Percentiles rank a stretch among this genome's conserved stretches.
These are phyloP conservation scores for Mycena capillaripes DNA, from an alignment of 768 basidiomycete species.

Conservation along the genomic window DNA sequence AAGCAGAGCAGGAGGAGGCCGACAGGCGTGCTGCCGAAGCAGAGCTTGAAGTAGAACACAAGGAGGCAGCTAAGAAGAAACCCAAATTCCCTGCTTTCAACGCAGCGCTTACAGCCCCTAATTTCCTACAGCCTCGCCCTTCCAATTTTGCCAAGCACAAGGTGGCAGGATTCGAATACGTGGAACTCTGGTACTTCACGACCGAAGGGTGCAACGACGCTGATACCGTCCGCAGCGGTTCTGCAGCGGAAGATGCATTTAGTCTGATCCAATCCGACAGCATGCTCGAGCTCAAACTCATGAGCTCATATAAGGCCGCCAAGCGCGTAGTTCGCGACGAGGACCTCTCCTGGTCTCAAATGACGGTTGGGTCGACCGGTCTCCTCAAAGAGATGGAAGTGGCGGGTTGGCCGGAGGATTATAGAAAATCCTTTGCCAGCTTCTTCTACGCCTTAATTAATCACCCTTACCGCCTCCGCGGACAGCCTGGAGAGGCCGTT, in stretches of 20 bases:
- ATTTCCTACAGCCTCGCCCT: background rate
- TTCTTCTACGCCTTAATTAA: background rate
- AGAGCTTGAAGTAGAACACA: background rate
- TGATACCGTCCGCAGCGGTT: background rate
- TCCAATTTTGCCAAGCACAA: slow-evolving; percentile 1
- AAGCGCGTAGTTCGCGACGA: slow-evolving; percentile 2
- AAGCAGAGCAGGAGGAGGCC: no score
- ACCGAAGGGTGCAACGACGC: background rate
- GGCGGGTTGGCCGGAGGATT: background rate
- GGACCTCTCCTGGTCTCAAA: slow-evolving; percentile 29
- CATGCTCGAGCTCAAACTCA: background rate
- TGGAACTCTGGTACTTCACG: background rate
- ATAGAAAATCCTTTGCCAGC: background rate
- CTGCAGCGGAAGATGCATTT: background rate
- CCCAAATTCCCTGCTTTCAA: background rate
- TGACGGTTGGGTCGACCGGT: slow-evolving; percentile 17
- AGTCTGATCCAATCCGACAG: background rate
- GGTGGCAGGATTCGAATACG: background rate
- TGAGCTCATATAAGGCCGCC: slow-evolving; percentile 24
- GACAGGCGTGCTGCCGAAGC: background rate
- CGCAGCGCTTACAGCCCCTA: background rate
- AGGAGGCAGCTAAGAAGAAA: background rate
- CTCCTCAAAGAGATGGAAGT: background rate
- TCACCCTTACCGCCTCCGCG: background rate
- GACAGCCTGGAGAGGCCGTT: background rate